phyloP scores from a whole-genome alignment of 2,329 filamentous ascomycete genomes.

The Blastomyces percursus region DNA sequence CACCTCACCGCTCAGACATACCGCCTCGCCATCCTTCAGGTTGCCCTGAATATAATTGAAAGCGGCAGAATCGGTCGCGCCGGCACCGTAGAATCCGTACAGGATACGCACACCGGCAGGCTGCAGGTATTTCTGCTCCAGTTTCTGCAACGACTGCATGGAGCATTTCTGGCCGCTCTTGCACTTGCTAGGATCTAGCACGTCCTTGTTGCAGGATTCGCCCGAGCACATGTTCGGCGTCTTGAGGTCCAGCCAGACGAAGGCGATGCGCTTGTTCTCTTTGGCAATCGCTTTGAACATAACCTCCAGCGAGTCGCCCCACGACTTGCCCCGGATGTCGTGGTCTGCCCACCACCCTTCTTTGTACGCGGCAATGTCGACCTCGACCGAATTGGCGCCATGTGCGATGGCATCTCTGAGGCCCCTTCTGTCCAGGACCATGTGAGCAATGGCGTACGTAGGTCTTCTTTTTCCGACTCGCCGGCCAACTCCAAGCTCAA shows the following conservation, averaged over 20 bases:
- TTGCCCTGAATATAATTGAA: conserved; percentile 9
- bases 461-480: not conserved
- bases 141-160: conserved; percentile 12
- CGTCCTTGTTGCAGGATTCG: not conserved
- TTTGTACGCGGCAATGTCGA: conserved; percentile 14
- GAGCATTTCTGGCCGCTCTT: conserved; percentile 8
- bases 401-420: conserved; percentile 12
- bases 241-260: conserved; percentile 19
- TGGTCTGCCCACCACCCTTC: conserved; percentile 17
- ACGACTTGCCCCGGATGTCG: conserved; percentile 8
- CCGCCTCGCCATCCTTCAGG: conserved; percentile 9
- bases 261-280: conserved; percentile 11
- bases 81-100: conserved; percentile 14
- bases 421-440: conserved; percentile 9
- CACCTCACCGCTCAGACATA: conserved; percentile 9
- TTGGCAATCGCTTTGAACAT: conserved; percentile 14
- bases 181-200: not conserved
- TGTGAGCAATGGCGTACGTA: conserved; percentile 34
- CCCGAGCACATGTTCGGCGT: conserved; percentile 13
- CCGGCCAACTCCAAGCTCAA: not conserved
- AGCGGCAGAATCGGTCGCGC: conserved; percentile 3
- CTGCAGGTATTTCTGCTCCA: conserved; percentile 12
- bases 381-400: conserved; percentile 17
- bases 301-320: conserved; percentile 4
- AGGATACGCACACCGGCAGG: conserved; percentile 12